phyloP scores from a whole-genome alignment of 768 basidiomycete genomes.

The Auriscalpium vulgare region DNA sequence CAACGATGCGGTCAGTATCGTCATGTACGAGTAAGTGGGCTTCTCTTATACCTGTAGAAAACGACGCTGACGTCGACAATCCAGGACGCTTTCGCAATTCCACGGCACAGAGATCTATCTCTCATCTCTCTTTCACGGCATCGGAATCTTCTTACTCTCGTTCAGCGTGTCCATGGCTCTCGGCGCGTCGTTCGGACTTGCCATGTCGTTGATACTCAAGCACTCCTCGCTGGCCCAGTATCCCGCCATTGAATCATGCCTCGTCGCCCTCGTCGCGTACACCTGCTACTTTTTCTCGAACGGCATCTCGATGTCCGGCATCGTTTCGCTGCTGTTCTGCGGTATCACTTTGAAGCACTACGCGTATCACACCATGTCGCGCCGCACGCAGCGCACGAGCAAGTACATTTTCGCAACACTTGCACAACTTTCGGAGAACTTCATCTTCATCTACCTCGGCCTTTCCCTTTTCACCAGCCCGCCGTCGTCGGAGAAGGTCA shows the following conservation, averaged over 20 bases:
- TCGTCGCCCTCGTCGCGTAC: conserved; percentile 90
- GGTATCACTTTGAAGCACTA: conserved; percentile 99
- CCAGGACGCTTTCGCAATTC: conserved; percentile 85
- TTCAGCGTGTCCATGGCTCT: conserved; percentile 94
- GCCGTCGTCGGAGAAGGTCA: conserved; percentile 68
- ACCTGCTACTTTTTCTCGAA: conserved; percentile 99
- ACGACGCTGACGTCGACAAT: not conserved
- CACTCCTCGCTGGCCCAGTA: conserved; percentile 82
- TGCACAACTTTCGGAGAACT: conserved; percentile 94
- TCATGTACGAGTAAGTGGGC: conserved; percentile 96
- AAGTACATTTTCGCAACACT: conserved; percentile 95
- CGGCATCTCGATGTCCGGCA: conserved; percentile 88
- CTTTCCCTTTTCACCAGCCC: conserved; percentile 91
- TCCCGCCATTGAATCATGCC: conserved; percentile 95
- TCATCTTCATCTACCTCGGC: conserved; percentile 98
- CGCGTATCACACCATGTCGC: conserved; percentile 99
- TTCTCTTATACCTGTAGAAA: not conserved
- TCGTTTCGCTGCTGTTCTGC: conserved; percentile 96
- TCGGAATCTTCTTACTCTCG: conserved; percentile 94
- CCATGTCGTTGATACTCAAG: conserved; percentile 87
- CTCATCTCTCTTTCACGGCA: conserved; percentile 86
- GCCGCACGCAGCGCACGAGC: conserved; percentile 84
- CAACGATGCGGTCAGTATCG: conserved; percentile 99
- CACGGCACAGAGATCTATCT: conserved; percentile 84
- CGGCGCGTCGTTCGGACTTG: conserved; percentile 86